Percentiles rank a stretch among this genome's conserved stretches.
These are phyloP conservation scores for Dunaliella sp. DNA, from an alignment of 139 green algal genomes.

Conservation along the genomic window DNA sequence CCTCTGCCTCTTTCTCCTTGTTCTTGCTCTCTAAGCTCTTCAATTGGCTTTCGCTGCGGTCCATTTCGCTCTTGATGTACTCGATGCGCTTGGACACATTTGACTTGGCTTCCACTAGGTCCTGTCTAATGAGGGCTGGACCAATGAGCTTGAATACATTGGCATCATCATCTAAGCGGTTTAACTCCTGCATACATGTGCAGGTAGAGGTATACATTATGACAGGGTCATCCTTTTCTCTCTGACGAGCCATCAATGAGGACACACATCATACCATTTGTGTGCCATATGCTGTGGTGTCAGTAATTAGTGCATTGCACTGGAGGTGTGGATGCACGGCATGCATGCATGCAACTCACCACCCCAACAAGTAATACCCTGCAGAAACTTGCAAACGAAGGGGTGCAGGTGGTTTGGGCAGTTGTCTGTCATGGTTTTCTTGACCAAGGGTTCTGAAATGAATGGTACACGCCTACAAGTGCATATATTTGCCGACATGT, in stretches of 20 bases:
- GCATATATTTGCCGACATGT: too few relatives aligned
- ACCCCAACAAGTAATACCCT: neutral
- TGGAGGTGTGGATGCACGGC: neutral
- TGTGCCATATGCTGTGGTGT: too few relatives aligned
- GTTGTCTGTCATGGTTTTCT: too few relatives aligned
- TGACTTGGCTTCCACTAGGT: slow-evolving; percentile 78
- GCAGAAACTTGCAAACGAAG: neutral
- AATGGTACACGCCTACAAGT: too few relatives aligned
- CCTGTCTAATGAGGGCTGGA: slow-evolving; percentile 82
- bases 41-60: slow-evolving; percentile 46
- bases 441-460: too few relatives aligned
- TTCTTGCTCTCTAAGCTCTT: slow-evolving; percentile 47
- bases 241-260: too few relatives aligned
- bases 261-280: too few relatives aligned
- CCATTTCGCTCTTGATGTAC: slow-evolving; percentile 68
- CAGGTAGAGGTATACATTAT: too few relatives aligned
- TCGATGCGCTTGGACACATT: slow-evolving; percentile 91
- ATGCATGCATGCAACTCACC: neutral
- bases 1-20: slow-evolving; percentile 49
- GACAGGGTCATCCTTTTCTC: too few relatives aligned
- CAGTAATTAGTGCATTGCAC: too few relatives aligned
- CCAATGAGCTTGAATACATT: slow-evolving; percentile 90
- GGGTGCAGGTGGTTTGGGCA: too few relatives aligned
- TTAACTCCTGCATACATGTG: slow-evolving; percentile 76
- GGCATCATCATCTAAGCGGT: slow-evolving; percentile 68